Evolutionary conservation across 148 eudicot species (phyloP), one percentile per base, ranked within the genome.

Genomic region (Vaccinium myrtillus): DNA sequence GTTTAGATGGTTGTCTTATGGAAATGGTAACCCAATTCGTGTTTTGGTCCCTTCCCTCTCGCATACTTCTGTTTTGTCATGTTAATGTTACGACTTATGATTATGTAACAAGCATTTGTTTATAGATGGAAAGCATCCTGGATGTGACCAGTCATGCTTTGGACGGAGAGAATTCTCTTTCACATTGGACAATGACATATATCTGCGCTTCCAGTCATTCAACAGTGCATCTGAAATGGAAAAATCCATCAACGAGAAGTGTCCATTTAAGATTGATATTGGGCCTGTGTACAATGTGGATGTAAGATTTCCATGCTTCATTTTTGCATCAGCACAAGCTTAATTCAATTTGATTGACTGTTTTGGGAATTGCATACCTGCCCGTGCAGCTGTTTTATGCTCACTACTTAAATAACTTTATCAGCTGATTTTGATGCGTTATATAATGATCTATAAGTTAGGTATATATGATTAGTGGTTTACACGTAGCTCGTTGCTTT

Each of bases 41-140:
- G 19, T 49, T 27, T 79, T 30, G 6, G 13, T 51, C 19, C 67
- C 59, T 39, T 65, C 67, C 21, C 8, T 58, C 8, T 83, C 48
- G 9, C 50, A 9, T 56, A 48, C 7, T 81, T 2, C 0, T 46
- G n/a, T 67, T 51, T 58, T 58, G 25, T 80, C 5, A 25, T 12
- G 30, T 16, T 65, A 19, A 19, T 78, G 14, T 48, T 21, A n/a
- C n/a, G n/a, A n/a, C n/a, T n/a, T n/a, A 78, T 23, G 30, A 27
- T 61, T 70, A 19, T 39, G 43, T 15, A n/a, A 54, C 46, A 10
- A 30, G 59, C 56, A 23, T 46, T 49, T 53, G 12, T 63, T 10
- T 89, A 81, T 85, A 97, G 99, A 97, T 94, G 99, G 98, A 74
- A 97, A 94, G 87, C 98, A 97, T 88, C 98, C 98, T 61, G 92